Base-by-base conservation (phyloP, 2,329 filamentous ascomycete genomes). In the Colletotrichum spinosum region DNA sequence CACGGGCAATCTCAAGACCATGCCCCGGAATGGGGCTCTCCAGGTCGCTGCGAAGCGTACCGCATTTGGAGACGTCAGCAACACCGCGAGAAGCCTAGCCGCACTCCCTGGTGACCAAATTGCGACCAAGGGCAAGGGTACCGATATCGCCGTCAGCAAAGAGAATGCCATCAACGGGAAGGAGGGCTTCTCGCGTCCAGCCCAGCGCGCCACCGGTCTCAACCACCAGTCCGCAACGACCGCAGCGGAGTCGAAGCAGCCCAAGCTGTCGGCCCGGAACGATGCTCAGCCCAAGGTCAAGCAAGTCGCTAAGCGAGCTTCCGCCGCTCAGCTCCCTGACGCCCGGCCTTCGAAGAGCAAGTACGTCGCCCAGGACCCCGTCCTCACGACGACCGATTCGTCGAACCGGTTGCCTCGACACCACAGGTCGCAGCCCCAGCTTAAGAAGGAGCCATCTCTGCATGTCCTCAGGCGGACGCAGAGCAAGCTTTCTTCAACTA, bases 51-150 rank as follows among this genome's bases (percentile, higher is more conserved):
- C 89, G 60, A 96, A 94, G 81, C 89, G 94, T 70, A 89, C 90
- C 68, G 92, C 89, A 11, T 94, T 97, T 77, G 92, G 88, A 54
- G 94, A 97, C 75, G 86, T 96, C 67, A 96, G 92, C 82, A 95
- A 94, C 73, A 89, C 85, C 50, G 74, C 83, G 45, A 79, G 80
- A 67, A 75, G 76, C 50, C 60, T 69, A 37, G 46, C 65, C 25
- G 65, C 57, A 11, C 44, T 52, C 12, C 51, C 57, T 13, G 69
- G 70, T 41, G 72, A 71, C 39, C 66, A 72, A 35, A 70, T 65
- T 48, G 70, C 74, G 34, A 73, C 79, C 54, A 70, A 77, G 37
- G 72, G 68, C 59, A 83, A 83, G 72, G 70, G 68, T 12, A 62
- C 69, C 60, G 82, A 81, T 67, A 69, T 69, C 65, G 33, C 69